Conservation (phyloP, 345 rosid species). For the Rhizophora apiculata region DNA sequence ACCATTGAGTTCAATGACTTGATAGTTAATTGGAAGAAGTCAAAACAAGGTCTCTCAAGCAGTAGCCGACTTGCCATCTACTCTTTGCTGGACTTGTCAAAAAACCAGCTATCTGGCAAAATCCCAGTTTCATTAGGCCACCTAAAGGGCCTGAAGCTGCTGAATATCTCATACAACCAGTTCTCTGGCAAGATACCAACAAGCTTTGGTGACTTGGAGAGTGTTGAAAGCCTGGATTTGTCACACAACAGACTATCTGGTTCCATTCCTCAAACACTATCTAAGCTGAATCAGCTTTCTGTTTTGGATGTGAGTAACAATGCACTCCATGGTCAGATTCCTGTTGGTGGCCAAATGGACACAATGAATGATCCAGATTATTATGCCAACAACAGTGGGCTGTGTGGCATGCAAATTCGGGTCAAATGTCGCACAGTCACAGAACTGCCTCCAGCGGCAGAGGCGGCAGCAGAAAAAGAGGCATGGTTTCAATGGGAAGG, state of each 20-base stretch:
- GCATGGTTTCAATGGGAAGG: conserved; percentile 34
- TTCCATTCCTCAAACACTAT: conserved; percentile 22
- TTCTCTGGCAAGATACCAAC: conserved; percentile 26
- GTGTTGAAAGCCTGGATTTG: conserved; percentile 35
- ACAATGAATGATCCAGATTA: conserved; percentile 22
- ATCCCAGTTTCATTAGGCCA: conserved; percentile 29
- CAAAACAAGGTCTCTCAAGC: conserved; percentile 30
- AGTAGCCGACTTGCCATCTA: conserved; percentile 28
- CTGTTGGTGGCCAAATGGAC: conserved; percentile 36
- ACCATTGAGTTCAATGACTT: conserved; percentile 20
- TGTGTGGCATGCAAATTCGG: conserved; percentile 35
- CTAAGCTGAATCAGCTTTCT: conserved; percentile 25
- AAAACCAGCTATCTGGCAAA: conserved; percentile 25
- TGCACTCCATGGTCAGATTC: conserved; percentile 31
- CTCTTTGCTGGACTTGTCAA: conserved; percentile 34
- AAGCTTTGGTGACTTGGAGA: conserved; percentile 26
- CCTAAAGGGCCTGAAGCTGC: conserved; percentile 25
- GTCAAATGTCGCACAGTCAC: conserved; percentile 21
- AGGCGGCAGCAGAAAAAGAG: conserved; percentile 13
- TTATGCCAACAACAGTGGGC: conserved; percentile 29
- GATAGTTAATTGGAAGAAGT: conserved; percentile 31
- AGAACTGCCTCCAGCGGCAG: conserved; percentile 5
- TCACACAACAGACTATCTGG: conserved; percentile 36
- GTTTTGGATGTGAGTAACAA: conserved; percentile 31
- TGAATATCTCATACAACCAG: conserved; percentile 29